Percentiles rank a stretch among this genome's conserved stretches.
These are phyloP conservation scores for Hyphodiscus sp. DNA, from an alignment of 2,329 filamentous ascomycete species.

Conservation along the genomic window DNA sequence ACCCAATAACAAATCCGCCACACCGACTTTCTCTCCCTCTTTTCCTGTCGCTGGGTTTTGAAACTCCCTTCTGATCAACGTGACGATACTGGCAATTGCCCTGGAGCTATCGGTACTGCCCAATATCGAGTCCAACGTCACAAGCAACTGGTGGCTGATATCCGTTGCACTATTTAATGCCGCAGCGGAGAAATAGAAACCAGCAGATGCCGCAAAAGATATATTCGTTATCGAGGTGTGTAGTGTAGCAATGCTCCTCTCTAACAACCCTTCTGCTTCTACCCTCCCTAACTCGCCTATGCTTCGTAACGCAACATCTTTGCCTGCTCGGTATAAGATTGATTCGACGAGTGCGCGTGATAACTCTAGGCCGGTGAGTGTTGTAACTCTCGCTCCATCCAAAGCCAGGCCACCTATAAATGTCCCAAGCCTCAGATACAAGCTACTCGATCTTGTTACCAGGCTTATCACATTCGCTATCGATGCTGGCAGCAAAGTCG, in stretches of 20 bases:
- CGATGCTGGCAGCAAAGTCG: constrained; percentile 50
- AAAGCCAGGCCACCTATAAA: constrained; percentile 33
- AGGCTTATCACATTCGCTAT: constrained; percentile 55
- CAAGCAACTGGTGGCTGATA: constrained; percentile 50
- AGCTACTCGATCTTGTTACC: constrained; percentile 51
- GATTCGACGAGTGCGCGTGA: constrained; percentile 33
- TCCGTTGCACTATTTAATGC: constrained; percentile 49
- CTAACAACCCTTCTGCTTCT: constrained; percentile 51
- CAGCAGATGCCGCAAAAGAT: constrained; percentile 55
- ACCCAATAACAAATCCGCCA: constrained; percentile 54
- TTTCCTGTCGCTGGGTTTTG: constrained; percentile 54
- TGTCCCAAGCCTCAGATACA: constrained; percentile 36
- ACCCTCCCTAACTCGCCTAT: constrained; percentile 38
- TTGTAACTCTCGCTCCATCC: constrained; percentile 32
- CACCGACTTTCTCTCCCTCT: constrained; percentile 52
- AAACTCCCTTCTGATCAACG: constrained; percentile 57
- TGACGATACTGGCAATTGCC: constrained; percentile 61
- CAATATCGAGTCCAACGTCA: constrained; percentile 56
- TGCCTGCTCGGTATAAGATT: constrained; percentile 31
- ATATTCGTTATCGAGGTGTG: constrained; percentile 52
- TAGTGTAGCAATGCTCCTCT: constrained; percentile 48
- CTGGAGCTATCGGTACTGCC: constrained; percentile 64
- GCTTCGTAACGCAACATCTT: constrained; percentile 29
- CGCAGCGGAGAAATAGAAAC: constrained; percentile 52
- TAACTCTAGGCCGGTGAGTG: constrained; percentile 33